phyloP scores from a whole-genome alignment of 495 filamentous ascomycete genomes.

The Penicillium lividum region DNA sequence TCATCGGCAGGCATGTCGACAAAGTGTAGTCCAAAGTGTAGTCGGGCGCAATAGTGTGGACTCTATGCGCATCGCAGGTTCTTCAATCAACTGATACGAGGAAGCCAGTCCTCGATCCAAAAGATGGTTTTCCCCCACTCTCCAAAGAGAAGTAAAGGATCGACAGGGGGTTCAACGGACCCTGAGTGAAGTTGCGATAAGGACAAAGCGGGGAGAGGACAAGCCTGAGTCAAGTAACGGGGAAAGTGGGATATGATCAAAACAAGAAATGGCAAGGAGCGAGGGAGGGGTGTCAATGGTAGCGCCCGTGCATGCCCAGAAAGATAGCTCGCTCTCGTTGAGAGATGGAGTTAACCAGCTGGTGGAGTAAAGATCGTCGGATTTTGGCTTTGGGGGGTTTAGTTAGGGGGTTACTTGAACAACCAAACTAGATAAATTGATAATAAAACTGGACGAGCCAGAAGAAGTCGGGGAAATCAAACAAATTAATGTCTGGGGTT shows the following conservation, averaged over 20 bases:
- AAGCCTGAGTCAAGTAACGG: constrained; percentile 7
- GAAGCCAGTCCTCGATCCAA: constrained; percentile 20
- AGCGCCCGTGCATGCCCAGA: constrained; percentile 20
- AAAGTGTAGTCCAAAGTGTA: neutral
- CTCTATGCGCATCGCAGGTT: neutral
- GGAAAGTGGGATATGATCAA: constrained; percentile 11
- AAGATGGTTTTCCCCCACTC: constrained; percentile 6
- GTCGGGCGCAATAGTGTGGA: neutral
- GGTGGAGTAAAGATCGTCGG: constrained; percentile 7
- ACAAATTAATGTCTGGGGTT: neutral
- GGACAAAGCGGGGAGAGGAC: constrained; percentile 4
- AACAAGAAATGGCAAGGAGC: constrained; percentile 12
- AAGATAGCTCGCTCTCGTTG: constrained; percentile 4
- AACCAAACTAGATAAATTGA: neutral
- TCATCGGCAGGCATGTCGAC: constrained; percentile 44
- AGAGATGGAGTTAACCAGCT: constrained; percentile 13
- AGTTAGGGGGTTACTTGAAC: neutral
- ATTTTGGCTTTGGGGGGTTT: neutral
- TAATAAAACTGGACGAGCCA: constrained; percentile 20
- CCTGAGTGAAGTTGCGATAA: constrained; percentile 1
- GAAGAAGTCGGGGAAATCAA: constrained; percentile 4
- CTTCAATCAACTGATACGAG: constrained; percentile 10
- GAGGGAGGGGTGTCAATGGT: constrained; percentile 13
- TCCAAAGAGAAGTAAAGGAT: constrained; percentile 15
- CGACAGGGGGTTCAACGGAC: constrained; percentile 22